Evolutionary conservation across 2,329 filamentous ascomycete species (phyloP).

Genomic region (Xylaria sp.): DNA sequence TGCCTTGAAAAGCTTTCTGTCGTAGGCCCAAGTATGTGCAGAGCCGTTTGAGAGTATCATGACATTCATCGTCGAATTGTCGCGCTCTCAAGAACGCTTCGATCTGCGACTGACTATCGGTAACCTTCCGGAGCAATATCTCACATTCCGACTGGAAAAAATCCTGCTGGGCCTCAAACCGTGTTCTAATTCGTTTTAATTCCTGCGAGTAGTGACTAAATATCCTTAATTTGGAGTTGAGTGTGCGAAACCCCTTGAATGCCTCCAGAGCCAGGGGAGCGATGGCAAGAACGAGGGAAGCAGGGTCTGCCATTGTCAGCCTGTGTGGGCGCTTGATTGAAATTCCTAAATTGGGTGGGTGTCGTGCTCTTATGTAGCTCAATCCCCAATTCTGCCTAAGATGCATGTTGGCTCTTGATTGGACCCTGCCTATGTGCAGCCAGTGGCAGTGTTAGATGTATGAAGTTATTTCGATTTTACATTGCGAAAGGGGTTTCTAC

Average conservation of each 20-base stretch:
- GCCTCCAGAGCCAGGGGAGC: conserved; percentile 3
- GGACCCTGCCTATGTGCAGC: not conserved
- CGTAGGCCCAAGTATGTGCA: conserved; percentile 3
- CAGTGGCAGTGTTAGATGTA: not conserved
- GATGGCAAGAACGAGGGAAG: conserved; percentile 9
- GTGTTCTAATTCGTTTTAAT: conserved; percentile 1
- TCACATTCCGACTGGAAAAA: conserved; percentile 14
- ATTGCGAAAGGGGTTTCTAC: not conserved
- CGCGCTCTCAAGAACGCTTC: conserved; percentile 8
- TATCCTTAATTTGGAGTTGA: conserved; percentile 8
- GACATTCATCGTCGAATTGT: not conserved
- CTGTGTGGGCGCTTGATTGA: not conserved
- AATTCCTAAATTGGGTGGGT: too few species aligned
- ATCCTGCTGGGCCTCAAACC: conserved; percentile 7
- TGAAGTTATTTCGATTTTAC: not conserved
- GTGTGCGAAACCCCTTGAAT: conserved; percentile 10
- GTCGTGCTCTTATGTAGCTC: too few species aligned
- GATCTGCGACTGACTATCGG: conserved; percentile 6
- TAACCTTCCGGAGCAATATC: conserved; percentile 3
- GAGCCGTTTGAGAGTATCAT: conserved; percentile 13
- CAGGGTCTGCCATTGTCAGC: conserved; percentile 11
- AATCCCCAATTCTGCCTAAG: too few species aligned
- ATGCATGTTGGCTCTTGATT: not conserved
- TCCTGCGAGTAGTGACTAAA: conserved; percentile 19
- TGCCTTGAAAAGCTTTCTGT: conserved; percentile 4